Conservation (phyloP, 2,329 filamentous ascomycete genomes). For the Exophiala oligosperma region DNA sequence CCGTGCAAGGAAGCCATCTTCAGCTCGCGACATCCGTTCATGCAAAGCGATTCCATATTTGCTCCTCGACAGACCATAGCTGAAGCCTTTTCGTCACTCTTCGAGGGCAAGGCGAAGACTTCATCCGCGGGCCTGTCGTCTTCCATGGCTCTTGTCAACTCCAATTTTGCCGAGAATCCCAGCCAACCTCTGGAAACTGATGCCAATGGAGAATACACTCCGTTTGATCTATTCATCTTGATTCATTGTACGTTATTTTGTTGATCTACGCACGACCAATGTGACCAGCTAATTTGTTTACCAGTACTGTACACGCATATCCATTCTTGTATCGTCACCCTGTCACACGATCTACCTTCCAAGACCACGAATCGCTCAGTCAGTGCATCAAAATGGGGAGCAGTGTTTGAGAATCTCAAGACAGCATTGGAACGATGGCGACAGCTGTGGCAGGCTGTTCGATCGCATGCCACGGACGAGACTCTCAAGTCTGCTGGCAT, state of each 20-base stretch:
- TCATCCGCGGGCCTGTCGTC: conserved; percentile 2
- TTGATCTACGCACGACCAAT: background rate
- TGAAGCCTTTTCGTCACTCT: conserved; percentile 43
- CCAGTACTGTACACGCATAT: conserved; percentile 43
- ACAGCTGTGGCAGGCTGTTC: conserved; percentile 38
- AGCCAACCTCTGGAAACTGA: conserved; percentile 21
- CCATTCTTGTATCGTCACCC: conserved; percentile 40
- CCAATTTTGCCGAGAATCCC: background rate
- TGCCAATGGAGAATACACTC: conserved; percentile 30
- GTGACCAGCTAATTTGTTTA: background rate
- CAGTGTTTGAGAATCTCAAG: conserved; percentile 32
- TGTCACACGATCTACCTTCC: conserved; percentile 31
- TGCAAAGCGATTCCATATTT: conserved; percentile 40
- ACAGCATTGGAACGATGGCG: conserved; percentile 40
- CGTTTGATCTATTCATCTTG: conserved; percentile 44
- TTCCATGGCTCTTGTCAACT: conserved; percentile 3
- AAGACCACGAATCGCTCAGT: conserved; percentile 26
- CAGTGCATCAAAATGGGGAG: conserved; percentile 4
- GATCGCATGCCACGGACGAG: conserved; percentile 34
- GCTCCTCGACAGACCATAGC: conserved; percentile 38
- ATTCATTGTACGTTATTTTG: conserved; percentile 39
- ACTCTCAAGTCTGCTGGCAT: conserved; percentile 45
- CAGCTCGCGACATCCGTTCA: conserved; percentile 43
- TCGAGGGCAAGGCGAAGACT: conserved; percentile 27
- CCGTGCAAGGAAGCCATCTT: conserved; percentile 44